phyloP scores from a whole-genome alignment of 306 rosid genomes.

The Lathyrus sativus region DNA sequence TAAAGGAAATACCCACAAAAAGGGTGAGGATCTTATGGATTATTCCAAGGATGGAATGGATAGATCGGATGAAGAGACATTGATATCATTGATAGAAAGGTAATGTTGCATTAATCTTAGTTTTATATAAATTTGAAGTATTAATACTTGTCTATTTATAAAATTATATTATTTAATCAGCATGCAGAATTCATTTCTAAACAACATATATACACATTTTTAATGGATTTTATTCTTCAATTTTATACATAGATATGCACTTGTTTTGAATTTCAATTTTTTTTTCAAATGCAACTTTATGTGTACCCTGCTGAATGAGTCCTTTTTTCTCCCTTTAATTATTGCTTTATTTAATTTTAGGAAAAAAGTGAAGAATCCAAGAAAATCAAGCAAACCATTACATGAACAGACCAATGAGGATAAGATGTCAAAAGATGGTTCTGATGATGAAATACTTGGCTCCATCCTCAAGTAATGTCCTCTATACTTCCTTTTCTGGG shows the following conservation, averaged over 20 bases:
- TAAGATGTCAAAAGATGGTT: constrained; percentile 41
- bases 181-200: constrained; percentile 14
- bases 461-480: constrained; percentile 56
- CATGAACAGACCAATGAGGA: constrained; percentile 37
- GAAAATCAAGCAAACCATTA: constrained; percentile 34
- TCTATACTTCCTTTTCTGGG: constrained; percentile 2
- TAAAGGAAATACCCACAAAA: constrained; percentile 36
- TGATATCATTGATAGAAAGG: constrained; percentile 68
- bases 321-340: constrained; percentile 23
- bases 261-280: constrained; percentile 15
- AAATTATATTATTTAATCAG: constrained; percentile 6
- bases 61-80: constrained; percentile 71
- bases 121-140: not conserved
- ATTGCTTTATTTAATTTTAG: constrained; percentile 41
- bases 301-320: constrained; percentile 15
- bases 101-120: constrained; percentile 33
- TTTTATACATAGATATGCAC: constrained; percentile 15
- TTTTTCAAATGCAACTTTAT: constrained; percentile 27
- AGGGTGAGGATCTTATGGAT: constrained; percentile 49
- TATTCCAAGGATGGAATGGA: constrained; percentile 37
- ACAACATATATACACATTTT: not conserved
- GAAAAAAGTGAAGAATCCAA: constrained; percentile 39
- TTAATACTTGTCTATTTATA: constrained; percentile 2
- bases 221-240: not conserved
- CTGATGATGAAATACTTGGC: constrained; percentile 57